These are phyloP conservation scores for Zostera marina DNA, from an alignment of 116 monocot genomes.

Conservation along the genomic window DNA sequence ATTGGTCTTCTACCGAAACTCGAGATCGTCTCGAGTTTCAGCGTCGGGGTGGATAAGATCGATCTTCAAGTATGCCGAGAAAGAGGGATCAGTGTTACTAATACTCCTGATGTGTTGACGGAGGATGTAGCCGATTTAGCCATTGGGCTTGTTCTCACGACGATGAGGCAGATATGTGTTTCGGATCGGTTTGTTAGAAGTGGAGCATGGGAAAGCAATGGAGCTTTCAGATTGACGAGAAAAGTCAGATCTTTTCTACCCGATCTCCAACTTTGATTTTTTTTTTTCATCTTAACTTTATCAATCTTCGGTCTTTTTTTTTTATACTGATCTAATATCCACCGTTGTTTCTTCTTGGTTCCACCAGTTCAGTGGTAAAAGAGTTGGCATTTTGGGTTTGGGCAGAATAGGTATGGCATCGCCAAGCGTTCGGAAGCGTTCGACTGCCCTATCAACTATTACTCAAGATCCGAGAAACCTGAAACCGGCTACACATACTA, in stretches of 20 bases:
- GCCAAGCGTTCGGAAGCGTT: slow-evolving; percentile 79
- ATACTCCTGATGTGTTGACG: slow-evolving; percentile 84
- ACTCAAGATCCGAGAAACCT: slow-evolving; percentile 56
- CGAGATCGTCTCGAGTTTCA: slow-evolving; percentile 60
- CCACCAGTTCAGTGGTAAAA: slow-evolving; percentile 83
- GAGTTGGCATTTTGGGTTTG: slow-evolving; percentile 56
- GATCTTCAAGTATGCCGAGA: slow-evolving; percentile 59
- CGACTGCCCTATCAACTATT: slow-evolving; percentile 59
- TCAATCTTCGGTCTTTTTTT: too few species aligned
- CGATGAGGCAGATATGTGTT: slow-evolving; percentile 30
- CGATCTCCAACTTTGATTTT: too few species aligned
- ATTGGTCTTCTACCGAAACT: slow-evolving; percentile 56
- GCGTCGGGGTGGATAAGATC: slow-evolving; percentile 70
- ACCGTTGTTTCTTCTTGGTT: too few species aligned
- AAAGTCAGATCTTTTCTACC: slow-evolving; percentile 36
- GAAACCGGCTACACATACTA: slow-evolving; percentile 48
- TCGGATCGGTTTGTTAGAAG: slow-evolving; percentile 48
- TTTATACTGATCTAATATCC: too few species aligned
- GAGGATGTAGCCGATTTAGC: slow-evolving; percentile 82
- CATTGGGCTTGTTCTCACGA: slow-evolving; percentile 52
- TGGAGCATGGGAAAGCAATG: slow-evolving; percentile 29
- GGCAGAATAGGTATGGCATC: slow-evolving; percentile 73
- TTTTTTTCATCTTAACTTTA: too few species aligned
- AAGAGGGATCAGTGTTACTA: slow-evolving; percentile 55
- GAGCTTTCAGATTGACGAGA: slow-evolving; percentile 34